Evolutionary conservation across 2,329 filamentous ascomycete genomes (phyloP), one percentile per base, ranked within the genome.

Genomic region (Peltaster fructicola): DNA sequence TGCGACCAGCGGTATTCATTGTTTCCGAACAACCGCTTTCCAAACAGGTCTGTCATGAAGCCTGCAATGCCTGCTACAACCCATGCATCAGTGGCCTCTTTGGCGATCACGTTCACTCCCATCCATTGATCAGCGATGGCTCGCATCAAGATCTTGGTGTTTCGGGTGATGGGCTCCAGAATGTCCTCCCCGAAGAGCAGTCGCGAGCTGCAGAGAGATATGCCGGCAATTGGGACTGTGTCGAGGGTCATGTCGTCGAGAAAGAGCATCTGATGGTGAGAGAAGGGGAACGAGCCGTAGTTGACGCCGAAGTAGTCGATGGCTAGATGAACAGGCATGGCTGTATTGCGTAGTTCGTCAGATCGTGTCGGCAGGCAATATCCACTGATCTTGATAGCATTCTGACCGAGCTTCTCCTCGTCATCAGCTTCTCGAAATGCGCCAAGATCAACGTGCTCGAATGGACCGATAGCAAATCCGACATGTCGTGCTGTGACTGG

Each of bases 41-140:
- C 79, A 51, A 91, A 93, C 4, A 81, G 65, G 39, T 93, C 85
- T 2, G 85, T 82, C 65, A 98, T 91, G 56, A 81, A 98, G 57
- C 85, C 84, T 1, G 85, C 78, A 22, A 90, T 75, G 8, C 85
- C 90, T 26, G 88, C 66, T 8, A 85, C 74, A 11, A 90, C 71
- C 88, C 88, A 98, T 26, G 73, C 69, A 48, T 98, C 88, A 25
- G 65, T 63, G 10, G 73, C 68, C 19, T 75, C 71, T 43, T 82
- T 79, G 1, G 88, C 75, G 23, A 91, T 74, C 37, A 98, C 78
- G 44, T 84, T 84, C 34, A 98, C 75, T 9, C 88, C 88, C 35
- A 88, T 79, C 77, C 85, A 98, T 48, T 98, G 88, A 30, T 73
- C 79, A 7, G 88, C 80, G 23, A 95, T 59, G 1, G 82, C 73